Conservation (phyloP, 2,329 filamentous ascomycete species). For the Tolypocladium guangdongense region DNA sequence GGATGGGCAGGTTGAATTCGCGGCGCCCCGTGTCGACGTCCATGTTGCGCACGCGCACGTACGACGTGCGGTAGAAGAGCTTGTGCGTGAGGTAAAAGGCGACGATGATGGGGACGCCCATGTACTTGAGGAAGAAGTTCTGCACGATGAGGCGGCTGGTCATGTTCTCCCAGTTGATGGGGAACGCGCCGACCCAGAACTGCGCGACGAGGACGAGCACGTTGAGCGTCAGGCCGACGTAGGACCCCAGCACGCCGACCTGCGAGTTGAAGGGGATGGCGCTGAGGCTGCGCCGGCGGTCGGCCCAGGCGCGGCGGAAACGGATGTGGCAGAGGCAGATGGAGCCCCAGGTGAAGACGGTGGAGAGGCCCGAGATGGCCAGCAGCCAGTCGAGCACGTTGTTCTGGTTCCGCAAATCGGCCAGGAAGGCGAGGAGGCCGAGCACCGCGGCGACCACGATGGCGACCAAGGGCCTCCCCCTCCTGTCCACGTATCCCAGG, state of each 20-base stretch:
- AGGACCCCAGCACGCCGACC: constrained; percentile 69
- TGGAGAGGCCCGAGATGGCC: constrained; percentile 60
- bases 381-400: constrained; percentile 71
- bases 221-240: constrained; percentile 68
- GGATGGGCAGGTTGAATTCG: constrained; percentile 68
- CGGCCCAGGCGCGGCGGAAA: constrained; percentile 71
- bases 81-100: constrained; percentile 67
- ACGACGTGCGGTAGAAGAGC: constrained; percentile 56
- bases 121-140: constrained; percentile 64
- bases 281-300: constrained; percentile 55
- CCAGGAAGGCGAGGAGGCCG: constrained; percentile 66
- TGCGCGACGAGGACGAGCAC: constrained; percentile 66
- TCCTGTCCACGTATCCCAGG: constrained; percentile 71
- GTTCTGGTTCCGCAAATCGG: constrained; percentile 47
- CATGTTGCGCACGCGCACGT: constrained; percentile 63
- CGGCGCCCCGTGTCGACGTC: constrained; percentile 77
- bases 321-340: constrained; percentile 89
- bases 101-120: constrained; percentile 58
- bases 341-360: constrained; percentile 70
- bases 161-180: constrained; percentile 45
- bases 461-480: constrained; percentile 67
- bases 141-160: constrained; percentile 36
- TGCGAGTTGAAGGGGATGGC: constrained; percentile 77
- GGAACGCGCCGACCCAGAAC: constrained; percentile 79
- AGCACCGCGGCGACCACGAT: constrained; percentile 56